Conservation (phyloP, 257 asterid species). For the Primulina huaijiensis region DNA sequence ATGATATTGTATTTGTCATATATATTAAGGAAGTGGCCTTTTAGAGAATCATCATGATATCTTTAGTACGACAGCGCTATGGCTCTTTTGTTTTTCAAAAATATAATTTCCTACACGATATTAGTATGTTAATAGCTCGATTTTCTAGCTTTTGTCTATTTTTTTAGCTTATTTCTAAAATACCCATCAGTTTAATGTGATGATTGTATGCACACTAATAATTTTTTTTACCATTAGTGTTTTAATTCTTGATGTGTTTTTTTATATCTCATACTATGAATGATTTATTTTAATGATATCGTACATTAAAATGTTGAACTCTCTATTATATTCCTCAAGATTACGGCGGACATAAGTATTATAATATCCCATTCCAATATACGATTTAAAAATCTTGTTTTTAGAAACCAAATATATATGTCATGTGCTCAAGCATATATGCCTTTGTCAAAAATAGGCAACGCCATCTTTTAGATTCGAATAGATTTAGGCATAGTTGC, state of each 20-base stretch:
- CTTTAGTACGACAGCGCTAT: too few species aligned
- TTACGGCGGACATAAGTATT: constrained; percentile 86
- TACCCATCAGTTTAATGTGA: neutral
- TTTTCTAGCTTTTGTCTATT: neutral
- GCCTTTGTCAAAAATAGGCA: constrained; percentile 69
- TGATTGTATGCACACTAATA: neutral
- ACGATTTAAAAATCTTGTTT: constrained; percentile 76
- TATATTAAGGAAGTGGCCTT: neutral
- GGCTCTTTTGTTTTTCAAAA: neutral
- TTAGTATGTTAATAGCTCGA: neutral
- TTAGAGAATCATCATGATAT: neutral
- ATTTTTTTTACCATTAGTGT: too few species aligned
- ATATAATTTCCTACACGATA: neutral
- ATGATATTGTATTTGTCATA: too few species aligned
- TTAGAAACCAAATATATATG: constrained; percentile 52
- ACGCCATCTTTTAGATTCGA: constrained; percentile 58
- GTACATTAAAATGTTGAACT: too few species aligned
- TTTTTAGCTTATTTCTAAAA: too few species aligned
- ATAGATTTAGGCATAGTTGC: constrained; percentile 96
- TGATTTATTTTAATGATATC: too few species aligned
- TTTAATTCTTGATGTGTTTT: too few species aligned
- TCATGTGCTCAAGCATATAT: constrained; percentile 85
- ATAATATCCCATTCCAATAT: constrained; percentile 93
- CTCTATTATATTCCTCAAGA: constrained; percentile 66
- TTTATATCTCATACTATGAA: too few species aligned